Conservation (phyloP, 495 filamentous ascomycete genomes). For the Penicillium bialowiezense region DNA sequence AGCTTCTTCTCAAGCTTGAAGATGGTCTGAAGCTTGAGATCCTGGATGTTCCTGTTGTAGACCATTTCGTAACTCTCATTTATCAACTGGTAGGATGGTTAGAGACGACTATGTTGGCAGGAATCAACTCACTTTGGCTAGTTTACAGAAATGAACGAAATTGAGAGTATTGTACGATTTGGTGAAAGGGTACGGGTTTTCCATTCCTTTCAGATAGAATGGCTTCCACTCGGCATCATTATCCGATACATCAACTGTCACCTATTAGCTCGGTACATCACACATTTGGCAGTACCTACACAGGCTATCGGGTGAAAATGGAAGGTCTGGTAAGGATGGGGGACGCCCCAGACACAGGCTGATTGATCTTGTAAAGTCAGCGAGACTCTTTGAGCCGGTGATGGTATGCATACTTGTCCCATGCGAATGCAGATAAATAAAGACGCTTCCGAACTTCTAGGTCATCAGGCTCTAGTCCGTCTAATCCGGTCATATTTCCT, state of each 20-base stretch:
- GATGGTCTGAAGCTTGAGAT: slow-evolving; percentile 2
- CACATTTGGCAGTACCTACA: slow-evolving; percentile 1
- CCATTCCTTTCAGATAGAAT: not conserved
- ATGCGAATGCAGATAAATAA: slow-evolving; percentile 7
- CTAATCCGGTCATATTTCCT: not conserved
- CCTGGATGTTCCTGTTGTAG: not conserved
- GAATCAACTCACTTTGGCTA: not conserved
- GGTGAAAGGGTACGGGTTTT: slow-evolving; percentile 3
- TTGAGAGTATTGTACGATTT: slow-evolving; percentile 6
- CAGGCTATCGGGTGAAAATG: slow-evolving; percentile 5
- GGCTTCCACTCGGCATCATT: slow-evolving; percentile 10
- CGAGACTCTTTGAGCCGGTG: too few relatives aligned
- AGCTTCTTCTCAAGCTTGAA: slow-evolving; percentile 8
- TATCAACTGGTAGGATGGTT: slow-evolving; percentile 2
- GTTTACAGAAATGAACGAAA: slow-evolving; percentile 9
- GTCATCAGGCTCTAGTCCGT: slow-evolving; percentile 13
- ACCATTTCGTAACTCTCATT: slow-evolving; percentile 11
- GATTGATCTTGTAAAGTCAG: slow-evolving; percentile 6
- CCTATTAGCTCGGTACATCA: not conserved
- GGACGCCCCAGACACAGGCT: slow-evolving; percentile 12
- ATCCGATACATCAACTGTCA: slow-evolving; percentile 3
- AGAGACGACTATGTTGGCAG: too few relatives aligned
- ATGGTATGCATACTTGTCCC: slow-evolving; percentile 9
- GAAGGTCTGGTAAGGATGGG: slow-evolving; percentile 1
- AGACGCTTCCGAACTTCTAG: slow-evolving; percentile 11